Percentiles rank a stretch among this genome's conserved stretches.
Evolutionary conservation across 306 rosid genomes (phyloP).

Genomic region (Gastrolobium villosum): DNA sequence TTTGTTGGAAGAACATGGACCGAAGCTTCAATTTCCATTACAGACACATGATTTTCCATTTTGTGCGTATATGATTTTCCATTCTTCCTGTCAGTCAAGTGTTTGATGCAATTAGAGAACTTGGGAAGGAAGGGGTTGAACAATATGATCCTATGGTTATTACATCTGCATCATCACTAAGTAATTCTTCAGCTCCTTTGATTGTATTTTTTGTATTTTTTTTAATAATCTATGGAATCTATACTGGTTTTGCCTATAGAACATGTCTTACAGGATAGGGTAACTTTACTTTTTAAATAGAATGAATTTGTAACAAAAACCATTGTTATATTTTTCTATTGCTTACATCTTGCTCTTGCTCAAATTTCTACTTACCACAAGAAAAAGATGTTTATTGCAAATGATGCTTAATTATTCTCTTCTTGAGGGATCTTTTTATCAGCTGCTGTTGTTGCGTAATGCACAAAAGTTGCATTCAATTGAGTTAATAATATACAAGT

Average conservation of each 20-base stretch:
- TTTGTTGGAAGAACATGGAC: too few species aligned
- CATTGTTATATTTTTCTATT: constrained; percentile 9
- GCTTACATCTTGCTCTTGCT: background rate
- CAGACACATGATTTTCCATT: too few species aligned
- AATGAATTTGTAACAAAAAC: background rate
- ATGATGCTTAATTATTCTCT: background rate
- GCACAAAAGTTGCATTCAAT: background rate
- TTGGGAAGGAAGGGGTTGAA: constrained; percentile 52
- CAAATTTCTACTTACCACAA: background rate
- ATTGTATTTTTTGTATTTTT: background rate
- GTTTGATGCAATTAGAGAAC: constrained; percentile 55
- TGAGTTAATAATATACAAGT: background rate
- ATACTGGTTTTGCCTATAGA: constrained; percentile 1
- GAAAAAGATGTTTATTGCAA: background rate
- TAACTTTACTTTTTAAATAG: background rate
- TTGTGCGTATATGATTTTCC: too few species aligned
- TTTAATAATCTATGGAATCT: background rate
- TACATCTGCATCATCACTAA: constrained; percentile 64
- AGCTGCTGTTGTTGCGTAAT: background rate
- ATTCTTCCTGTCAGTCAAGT: constrained; percentile 62
- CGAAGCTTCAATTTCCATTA: too few species aligned
- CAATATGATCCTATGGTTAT: constrained; percentile 64
- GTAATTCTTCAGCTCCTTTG: constrained; percentile 49
- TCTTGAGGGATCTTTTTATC: background rate
- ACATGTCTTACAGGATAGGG: background rate